A percentile compares a stretch with the other conserved stretches of the same genome.
These are phyloP conservation scores for Nemania bipapillata DNA, from an alignment of 2,329 filamentous ascomycete genomes.

Conservation along the genomic window DNA sequence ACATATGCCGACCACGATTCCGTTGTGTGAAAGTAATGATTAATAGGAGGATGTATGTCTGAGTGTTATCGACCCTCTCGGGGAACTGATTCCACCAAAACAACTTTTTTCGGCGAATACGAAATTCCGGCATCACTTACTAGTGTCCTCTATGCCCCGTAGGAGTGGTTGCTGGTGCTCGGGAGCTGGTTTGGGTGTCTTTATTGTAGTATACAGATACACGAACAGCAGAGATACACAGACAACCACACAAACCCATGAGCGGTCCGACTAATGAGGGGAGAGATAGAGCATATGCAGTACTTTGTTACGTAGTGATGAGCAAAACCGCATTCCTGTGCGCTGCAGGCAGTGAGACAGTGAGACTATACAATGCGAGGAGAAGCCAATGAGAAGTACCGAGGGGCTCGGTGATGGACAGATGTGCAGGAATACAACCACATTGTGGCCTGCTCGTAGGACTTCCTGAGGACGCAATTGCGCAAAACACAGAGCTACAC, in stretches of 20 bases:
- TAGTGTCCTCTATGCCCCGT: neutral
- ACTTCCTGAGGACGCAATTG: neutral
- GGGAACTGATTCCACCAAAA: constrained; percentile 22
- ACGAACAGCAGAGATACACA: neutral
- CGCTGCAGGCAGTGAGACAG: neutral
- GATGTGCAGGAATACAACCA: constrained; percentile 16
- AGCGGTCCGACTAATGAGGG: too few relatives aligned
- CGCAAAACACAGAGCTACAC: constrained; percentile 22
- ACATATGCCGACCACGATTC: neutral
- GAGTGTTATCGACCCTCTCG: neutral
- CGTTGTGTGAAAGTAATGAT: neutral
- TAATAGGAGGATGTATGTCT: neutral
- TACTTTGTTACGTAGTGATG: too few relatives aligned
- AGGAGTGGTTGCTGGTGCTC: constrained; percentile 9
- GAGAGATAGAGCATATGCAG: too few relatives aligned
- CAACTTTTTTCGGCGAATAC: constrained; percentile 29
- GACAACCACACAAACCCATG: neutral
- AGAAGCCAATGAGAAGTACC: constrained; percentile 13
- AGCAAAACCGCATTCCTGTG: neutral
- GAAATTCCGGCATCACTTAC: neutral
- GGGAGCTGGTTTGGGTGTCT: neutral
- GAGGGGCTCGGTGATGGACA: constrained; percentile 4
- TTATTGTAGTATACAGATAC: neutral
- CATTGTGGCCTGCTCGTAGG: constrained; percentile 12
- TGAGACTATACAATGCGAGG: neutral